These are phyloP conservation scores for Leucogyrophana mollusca DNA, from an alignment of 768 basidiomycete species.

Conservation along the genomic window DNA sequence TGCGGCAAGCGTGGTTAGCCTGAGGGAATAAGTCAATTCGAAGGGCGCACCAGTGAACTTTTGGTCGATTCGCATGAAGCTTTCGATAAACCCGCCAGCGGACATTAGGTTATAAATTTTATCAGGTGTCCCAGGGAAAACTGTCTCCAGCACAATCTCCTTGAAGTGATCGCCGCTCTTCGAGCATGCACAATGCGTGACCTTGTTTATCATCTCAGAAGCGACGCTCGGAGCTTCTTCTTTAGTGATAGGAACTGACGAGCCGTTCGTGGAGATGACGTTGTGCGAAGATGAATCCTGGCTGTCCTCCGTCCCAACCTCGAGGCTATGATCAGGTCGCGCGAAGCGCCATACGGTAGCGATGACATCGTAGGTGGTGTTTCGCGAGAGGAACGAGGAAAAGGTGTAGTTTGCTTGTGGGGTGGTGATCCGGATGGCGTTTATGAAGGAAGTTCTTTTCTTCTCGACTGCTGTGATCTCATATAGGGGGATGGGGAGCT, in stretches of 20 bases:
- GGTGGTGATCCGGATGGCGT: conserved; percentile 90
- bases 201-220: conserved; percentile 38
- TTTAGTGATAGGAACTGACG: conserved; percentile 5
- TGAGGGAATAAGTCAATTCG: not conserved
- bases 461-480: conserved; percentile 89
- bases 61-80: conserved; percentile 88
- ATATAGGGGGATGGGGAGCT: conserved; percentile 87
- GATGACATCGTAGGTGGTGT: conserved; percentile 95
- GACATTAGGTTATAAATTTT: conserved; percentile 96
- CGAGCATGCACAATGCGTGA: conserved; percentile 74
- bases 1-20: conserved; percentile 37
- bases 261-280: conserved; percentile 15
- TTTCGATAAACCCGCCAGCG: conserved; percentile 92
- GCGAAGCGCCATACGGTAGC: conserved; percentile 94
- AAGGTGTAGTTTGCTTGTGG: conserved; percentile 86
- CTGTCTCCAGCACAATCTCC: conserved; percentile 73
- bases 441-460: conserved; percentile 97
- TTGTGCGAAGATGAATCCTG: conserved; percentile 15
- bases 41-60: conserved; percentile 75
- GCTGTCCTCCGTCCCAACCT: conserved; percentile 26
- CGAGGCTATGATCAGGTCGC: conserved; percentile 58
- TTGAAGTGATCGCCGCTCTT: conserved; percentile 65
- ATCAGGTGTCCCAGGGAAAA: conserved; percentile 89
- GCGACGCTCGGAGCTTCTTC: not conserved
- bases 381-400: conserved; percentile 93